Evolutionary conservation across 176 grass and related monocot genomes (phyloP).

Genomic region (Coix lacrymajobi): DNA sequence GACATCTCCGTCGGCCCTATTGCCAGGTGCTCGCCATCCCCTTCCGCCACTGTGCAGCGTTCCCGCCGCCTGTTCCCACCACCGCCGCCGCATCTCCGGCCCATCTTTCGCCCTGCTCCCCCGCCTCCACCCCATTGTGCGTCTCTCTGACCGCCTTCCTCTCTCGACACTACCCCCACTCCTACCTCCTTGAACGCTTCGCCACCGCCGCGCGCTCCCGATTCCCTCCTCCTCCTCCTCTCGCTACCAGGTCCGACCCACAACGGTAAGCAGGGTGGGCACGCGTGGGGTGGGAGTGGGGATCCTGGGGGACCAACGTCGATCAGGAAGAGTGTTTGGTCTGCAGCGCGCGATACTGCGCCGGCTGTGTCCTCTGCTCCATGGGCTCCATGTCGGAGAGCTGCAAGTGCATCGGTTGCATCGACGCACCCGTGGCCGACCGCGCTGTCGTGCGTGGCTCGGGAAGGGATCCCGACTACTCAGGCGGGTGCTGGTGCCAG

Average conservation of each 20-base stretch:
- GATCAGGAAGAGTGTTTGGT: constrained; percentile 53
- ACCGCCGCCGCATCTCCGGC: constrained; percentile 19
- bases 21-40: background rate
- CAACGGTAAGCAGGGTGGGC: constrained; percentile 34
- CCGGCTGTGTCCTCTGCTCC: constrained; percentile 40
- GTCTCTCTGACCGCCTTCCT: constrained; percentile 13
- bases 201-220: background rate
- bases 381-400: constrained; percentile 84
- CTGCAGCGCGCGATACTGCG: constrained; percentile 57
- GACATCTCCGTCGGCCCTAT: constrained; percentile 34
- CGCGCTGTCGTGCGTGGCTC: constrained; percentile 34
- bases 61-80: constrained; percentile 4
- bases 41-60: background rate
- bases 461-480: constrained; percentile 54
- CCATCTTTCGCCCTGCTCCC: background rate
- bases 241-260: background rate
- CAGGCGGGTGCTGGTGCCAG: constrained; percentile 42
- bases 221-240: background rate
- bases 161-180: constrained; percentile 31
- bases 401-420: constrained; percentile 62
- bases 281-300: constrained; percentile 34
- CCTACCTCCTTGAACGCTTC: background rate
- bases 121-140: background rate
- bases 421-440: constrained; percentile 34
- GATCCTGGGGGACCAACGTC: constrained; percentile 34